phyloP scores from a whole-genome alignment of 305 asterid species.

The Ajuga reptans region DNA sequence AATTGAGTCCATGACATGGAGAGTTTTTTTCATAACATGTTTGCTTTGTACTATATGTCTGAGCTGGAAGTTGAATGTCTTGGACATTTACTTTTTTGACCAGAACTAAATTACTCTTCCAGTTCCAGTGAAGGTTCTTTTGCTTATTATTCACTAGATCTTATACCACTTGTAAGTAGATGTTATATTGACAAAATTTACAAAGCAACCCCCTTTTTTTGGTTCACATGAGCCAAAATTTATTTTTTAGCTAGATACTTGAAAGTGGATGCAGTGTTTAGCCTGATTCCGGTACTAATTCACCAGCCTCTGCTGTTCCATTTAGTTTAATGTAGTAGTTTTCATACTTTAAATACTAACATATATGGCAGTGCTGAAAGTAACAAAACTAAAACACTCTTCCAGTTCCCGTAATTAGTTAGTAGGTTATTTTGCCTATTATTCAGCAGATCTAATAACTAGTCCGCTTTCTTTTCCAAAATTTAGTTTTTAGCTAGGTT shows the following conservation, averaged over 20 bases:
- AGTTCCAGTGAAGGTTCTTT: neutral
- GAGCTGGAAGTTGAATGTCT: neutral
- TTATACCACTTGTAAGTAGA: neutral
- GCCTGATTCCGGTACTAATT: neutral
- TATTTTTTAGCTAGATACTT: neutral
- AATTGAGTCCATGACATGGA: neutral
- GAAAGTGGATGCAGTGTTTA: conserved; percentile 1
- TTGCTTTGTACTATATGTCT: neutral
- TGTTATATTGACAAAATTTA: neutral
- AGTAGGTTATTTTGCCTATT: no score
- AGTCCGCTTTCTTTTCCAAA: no score
- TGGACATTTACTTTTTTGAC: neutral
- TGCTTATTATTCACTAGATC: neutral
- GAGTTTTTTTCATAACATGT: neutral
- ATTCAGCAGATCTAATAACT: no score
- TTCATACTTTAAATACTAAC: neutral
- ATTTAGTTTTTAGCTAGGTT: neutral
- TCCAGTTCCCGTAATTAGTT: no score
- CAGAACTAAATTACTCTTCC: neutral
- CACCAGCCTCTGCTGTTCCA: neutral
- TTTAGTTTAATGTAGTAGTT: neutral
- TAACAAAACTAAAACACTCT: no score
- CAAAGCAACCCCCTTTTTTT: neutral
- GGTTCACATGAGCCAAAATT: neutral
- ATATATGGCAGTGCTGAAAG: no score